phyloP scores from a whole-genome alignment of 345 rosid genomes.

The Trapa incisa region DNA sequence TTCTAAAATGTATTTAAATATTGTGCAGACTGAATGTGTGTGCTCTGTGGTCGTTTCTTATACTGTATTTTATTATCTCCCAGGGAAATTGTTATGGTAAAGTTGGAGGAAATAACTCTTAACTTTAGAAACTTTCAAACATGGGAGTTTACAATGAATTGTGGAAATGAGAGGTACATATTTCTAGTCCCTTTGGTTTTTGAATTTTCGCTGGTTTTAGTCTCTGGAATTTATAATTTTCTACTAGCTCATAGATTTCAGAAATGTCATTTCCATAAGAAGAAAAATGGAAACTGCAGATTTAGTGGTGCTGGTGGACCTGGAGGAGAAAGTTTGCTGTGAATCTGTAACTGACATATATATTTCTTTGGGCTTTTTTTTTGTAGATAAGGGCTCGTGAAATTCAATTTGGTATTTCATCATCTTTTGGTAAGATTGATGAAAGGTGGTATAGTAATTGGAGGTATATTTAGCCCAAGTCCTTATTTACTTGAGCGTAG shows the following conservation, averaged over 20 bases:
- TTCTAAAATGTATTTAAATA: neutral
- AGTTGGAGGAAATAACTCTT: slow-evolving; percentile 2
- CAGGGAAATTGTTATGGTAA: slow-evolving; percentile 7
- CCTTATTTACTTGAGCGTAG: neutral
- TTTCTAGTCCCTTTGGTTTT: neutral
- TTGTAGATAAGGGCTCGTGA: neutral
- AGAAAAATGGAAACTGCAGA: slow-evolving; percentile 36
- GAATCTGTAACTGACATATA: neutral
- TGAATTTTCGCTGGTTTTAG: neutral
- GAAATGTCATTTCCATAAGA: slow-evolving; percentile 34
- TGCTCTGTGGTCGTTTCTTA: neutral
- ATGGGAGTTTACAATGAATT: slow-evolving; percentile 24
- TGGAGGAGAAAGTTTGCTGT: slow-evolving; percentile 31
- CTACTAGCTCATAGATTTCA: slow-evolving; percentile 30
- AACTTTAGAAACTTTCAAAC: slow-evolving; percentile 24
- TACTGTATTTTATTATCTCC: neutral
- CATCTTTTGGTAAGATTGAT: neutral
- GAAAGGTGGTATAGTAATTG: neutral
- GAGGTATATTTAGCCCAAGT: neutral
- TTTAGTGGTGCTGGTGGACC: slow-evolving; percentile 25
- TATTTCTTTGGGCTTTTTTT: neutral
- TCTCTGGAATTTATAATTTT: slow-evolving; percentile 5
- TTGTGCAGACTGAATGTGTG: neutral
- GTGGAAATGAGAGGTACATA: slow-evolving; percentile 15
- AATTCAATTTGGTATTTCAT: neutral